Conservation (phyloP, 1,139 yeast species). For the Magnusiomyces paraingens region DNA sequence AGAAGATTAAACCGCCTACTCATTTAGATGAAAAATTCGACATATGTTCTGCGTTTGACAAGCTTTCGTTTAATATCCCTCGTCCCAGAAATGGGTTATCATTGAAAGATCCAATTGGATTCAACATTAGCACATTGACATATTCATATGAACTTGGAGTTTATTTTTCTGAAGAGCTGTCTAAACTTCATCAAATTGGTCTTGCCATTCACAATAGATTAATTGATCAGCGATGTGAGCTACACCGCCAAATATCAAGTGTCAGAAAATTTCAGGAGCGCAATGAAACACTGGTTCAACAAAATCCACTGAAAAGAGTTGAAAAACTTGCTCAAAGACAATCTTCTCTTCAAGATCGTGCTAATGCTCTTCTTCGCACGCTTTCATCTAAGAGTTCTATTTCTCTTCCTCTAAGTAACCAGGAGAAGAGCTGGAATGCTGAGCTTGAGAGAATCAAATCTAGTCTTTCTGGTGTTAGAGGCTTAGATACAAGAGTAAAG, state of each 20-base stretch:
- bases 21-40: slow-evolving; percentile 7
- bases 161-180: slow-evolving; percentile 21
- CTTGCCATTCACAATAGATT: slow-evolving; percentile 31
- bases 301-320: slow-evolving; percentile 23
- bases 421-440: slow-evolving; percentile 42
- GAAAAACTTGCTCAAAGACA: slow-evolving; percentile 29
- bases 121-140: slow-evolving; percentile 21
- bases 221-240: slow-evolving; percentile 31
- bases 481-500: slow-evolving; percentile 22
- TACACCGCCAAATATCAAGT: slow-evolving; percentile 33
- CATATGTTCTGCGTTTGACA: background rate
- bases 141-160: slow-evolving; percentile 26
- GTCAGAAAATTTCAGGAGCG: slow-evolving; percentile 23
- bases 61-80: slow-evolving; percentile 6
- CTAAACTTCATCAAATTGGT: slow-evolving; percentile 29
- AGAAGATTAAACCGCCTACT: background rate
- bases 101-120: slow-evolving; percentile 11
- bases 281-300: slow-evolving; percentile 18
- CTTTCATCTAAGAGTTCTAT: slow-evolving; percentile 27
- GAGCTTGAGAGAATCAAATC: slow-evolving; percentile 35
- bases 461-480: slow-evolving; percentile 18
- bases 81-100: slow-evolving; percentile 6
- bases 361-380: slow-evolving; percentile 28
- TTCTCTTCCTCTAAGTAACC: slow-evolving; percentile 30
- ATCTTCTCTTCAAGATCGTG: slow-evolving; percentile 30